phyloP scores from a whole-genome alignment of 73 alveolate genomes.

The Loxodes magnus region DNA sequence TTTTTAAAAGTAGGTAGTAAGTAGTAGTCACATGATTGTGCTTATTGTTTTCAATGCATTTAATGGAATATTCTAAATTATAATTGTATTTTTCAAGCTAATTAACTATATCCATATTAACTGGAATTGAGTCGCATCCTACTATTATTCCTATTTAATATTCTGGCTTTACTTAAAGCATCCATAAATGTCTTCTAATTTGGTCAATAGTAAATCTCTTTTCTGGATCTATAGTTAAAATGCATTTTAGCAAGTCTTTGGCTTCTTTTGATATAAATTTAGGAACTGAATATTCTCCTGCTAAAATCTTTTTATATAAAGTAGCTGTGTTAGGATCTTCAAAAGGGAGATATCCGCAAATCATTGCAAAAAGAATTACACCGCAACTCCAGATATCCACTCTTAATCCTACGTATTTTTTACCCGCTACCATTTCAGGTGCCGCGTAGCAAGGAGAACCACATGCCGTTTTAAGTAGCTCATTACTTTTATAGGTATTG shows the following conservation, averaged over 20 bases:
- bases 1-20: constrained; percentile 74
- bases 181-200: constrained; percentile 86
- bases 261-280: constrained; percentile 7
- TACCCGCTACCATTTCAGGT: constrained; percentile 87
- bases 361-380: constrained; percentile 89
- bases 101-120: background rate
- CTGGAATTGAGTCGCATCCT: constrained; percentile 36
- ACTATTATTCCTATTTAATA: constrained; percentile 26
- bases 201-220: constrained; percentile 63
- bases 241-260: constrained; percentile 59
- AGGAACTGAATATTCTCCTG: constrained; percentile 2
- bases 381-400: constrained; percentile 96
- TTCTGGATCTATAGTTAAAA: constrained; percentile 76
- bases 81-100: background rate
- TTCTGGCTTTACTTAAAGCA: constrained; percentile 33
- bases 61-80: constrained; percentile 8
- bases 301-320: constrained; percentile 58
- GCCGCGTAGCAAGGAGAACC: constrained; percentile 90
- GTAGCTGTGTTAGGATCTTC: constrained; percentile 82
- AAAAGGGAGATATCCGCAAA: constrained; percentile 93
- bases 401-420: constrained; percentile 76
- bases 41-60: constrained; percentile 40
- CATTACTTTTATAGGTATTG: background rate
- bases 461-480: constrained; percentile 56
- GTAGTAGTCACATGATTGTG: constrained; percentile 85